Base-by-base conservation (phyloP, 192 early-diverging fungal genomes). In the Chytriomyces sp. region DNA sequence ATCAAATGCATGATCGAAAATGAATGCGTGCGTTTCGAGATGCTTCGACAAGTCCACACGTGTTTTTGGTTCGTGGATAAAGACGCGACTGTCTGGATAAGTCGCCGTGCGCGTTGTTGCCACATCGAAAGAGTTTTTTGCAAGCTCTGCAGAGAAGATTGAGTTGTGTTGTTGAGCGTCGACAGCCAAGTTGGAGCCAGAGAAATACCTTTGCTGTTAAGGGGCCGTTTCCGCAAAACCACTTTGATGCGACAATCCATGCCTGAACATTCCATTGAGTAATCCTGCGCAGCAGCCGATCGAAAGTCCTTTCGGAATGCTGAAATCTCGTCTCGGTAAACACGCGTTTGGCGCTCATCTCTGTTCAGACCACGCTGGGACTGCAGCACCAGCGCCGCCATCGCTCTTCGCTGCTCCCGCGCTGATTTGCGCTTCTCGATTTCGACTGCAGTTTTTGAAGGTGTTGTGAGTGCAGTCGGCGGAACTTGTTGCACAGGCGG, bases 1-100 rank as follows among this genome's bases (percentile, higher is more conserved):
- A 74, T 92, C 93, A 86, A 95, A 95, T 4, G 95, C 94, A 80
- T 94, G 91, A 82, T 97, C 95, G 85, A 97, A 93, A 1, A 87
- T 78, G 72, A 96, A 97, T 5, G 82, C 82, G 79, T 96, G 95
- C 65, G 94, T 91, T 64, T 95, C 93, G 64, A 93, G 92, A 76
- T 91, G 94, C 78, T 89, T 91, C 45, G 93, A 92, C 85, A 93
- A 80, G 73, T 97, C 95, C 18, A 97, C 84, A 11, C 77, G 69
- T n/a, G 69, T 69, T 61, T 83, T 85, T 11, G 85, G 83, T 67
- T 85, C 83, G 64, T 86, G 85, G 24, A 86, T 49, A 57, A 84
- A 83, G 44, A 85, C 61, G 23, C 71, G 71, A 18, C 83, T 67
- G 48, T 80, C 43, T 50, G 84, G 84, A 64, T 79, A 81, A 6